These are phyloP conservation scores for Xylaria acuta DNA, from an alignment of 495 filamentous ascomycete species.

Conservation along the genomic window DNA sequence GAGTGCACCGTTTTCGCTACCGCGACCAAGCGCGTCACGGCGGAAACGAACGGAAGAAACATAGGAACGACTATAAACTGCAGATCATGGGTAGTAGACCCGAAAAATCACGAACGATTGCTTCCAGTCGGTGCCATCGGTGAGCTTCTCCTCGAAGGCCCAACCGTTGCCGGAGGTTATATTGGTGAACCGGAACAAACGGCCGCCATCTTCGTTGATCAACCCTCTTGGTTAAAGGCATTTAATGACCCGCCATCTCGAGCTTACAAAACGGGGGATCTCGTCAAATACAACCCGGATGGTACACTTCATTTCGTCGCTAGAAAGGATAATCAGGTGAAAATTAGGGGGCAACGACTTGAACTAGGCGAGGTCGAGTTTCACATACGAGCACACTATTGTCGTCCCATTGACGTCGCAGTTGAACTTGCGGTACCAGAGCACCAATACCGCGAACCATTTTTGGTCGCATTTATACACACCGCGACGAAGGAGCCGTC, in stretches of 20 bases:
- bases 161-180: constrained; percentile 44
- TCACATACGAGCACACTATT: constrained; percentile 4
- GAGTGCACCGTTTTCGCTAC: constrained; percentile 4
- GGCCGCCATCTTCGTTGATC: constrained; percentile 38
- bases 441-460: not conserved
- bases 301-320: constrained; percentile 1
- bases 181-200: constrained; percentile 39
- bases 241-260: not conserved
- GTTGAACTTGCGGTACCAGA: not conserved
- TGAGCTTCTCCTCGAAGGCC: constrained; percentile 48
- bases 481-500: not conserved
- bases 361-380: constrained; percentile 38
- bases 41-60: constrained; percentile 31
- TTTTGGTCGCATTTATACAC: constrained; percentile 19
- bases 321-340: constrained; percentile 36
- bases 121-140: constrained; percentile 48
- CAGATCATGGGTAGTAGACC: constrained; percentile 58
- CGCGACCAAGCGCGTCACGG: not conserved
- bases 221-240: constrained; percentile 47
- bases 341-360: constrained; percentile 35
- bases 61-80: constrained; percentile 55
- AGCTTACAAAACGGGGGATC: constrained; percentile 20
- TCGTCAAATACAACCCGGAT: constrained; percentile 6
- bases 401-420: not conserved
- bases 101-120: constrained; percentile 52